Conservation (phyloP, 139 green algal species). For the Closterium sp. region DNA sequence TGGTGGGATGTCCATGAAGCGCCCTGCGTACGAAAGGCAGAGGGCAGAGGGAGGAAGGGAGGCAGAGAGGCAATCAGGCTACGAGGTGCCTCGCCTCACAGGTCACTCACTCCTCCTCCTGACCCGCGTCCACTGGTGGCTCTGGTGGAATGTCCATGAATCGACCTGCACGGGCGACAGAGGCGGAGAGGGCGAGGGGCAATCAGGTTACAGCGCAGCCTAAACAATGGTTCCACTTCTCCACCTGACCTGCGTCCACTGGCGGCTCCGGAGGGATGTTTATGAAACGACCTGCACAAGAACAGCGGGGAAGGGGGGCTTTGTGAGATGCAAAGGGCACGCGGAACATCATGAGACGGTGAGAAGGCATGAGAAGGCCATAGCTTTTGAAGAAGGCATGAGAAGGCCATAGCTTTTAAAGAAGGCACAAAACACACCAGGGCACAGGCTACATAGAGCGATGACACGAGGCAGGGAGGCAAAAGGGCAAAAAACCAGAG, state of each 20-base stretch:
- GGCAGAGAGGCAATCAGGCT: no score
- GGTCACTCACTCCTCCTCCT: conserved; percentile 2
- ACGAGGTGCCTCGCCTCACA: no score
- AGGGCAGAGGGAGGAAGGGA: neutral
- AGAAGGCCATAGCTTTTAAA: no score
- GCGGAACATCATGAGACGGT: no score
- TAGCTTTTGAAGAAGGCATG: no score
- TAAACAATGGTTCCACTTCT: conserved; percentile 19
- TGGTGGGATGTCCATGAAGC: conserved; percentile 23
- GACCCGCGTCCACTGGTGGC: conserved; percentile 16
- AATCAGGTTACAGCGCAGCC: no score
- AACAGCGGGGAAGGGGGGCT: no score
- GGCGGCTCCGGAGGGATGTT: conserved; percentile 21
- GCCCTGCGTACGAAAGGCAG: neutral
- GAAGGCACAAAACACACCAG: no score
- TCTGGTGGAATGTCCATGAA: conserved; percentile 20
- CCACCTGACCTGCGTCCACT: conserved; percentile 11
- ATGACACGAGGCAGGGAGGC: neutral
- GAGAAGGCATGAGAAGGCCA: no score
- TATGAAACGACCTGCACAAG: conserved; percentile 29
- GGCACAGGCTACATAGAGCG: no score
- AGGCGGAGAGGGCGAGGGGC: neutral
- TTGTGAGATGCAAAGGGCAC: no score
- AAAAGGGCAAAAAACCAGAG: neutral
- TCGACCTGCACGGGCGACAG: conserved; percentile 13